Percentiles rank a stretch among this genome's conserved stretches.
Conservation (phyloP, 2,329 filamentous ascomycete genomes). For the Aspergillus texensis region DNA sequence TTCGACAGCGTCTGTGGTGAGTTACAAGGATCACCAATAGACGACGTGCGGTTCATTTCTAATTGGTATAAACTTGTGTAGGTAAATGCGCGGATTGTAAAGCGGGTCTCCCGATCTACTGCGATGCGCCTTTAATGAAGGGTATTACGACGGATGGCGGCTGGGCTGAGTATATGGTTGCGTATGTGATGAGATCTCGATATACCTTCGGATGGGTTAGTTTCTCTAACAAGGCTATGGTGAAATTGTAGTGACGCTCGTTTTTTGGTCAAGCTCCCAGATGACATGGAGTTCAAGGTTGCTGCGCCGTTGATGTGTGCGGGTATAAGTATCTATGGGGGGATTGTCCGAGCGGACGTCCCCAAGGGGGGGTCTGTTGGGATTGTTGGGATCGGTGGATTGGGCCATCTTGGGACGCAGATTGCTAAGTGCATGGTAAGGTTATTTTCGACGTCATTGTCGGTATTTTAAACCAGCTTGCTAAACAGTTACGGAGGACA, state of each 20-base stretch:
- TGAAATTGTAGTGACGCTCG: constrained; percentile 46
- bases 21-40: background rate
- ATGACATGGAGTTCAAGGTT: constrained; percentile 51
- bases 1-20: constrained; percentile 55
- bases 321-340: constrained; percentile 55
- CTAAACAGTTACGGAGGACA: constrained; percentile 23
- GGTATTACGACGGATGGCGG: constrained; percentile 53
- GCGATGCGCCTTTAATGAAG: constrained; percentile 44
- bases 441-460: background rate
- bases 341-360: constrained; percentile 47
- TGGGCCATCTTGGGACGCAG: constrained; percentile 56
- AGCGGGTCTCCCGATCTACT: constrained; percentile 12
- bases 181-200: constrained; percentile 19
- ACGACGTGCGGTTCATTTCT: background rate
- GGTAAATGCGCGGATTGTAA: constrained; percentile 54
- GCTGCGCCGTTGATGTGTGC: constrained; percentile 63
- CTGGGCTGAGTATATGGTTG: constrained; percentile 60
- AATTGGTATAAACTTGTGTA: background rate
- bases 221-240: background rate
- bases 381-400: constrained; percentile 52
- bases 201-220: background rate
- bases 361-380: constrained; percentile 37
- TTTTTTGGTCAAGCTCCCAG: constrained; percentile 51
- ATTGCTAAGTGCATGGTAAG: constrained; percentile 47
- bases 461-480: background rate